A percentile compares a stretch with the other conserved stretches of the same genome.
Evolutionary conservation across 176 grass and related monocot species (phyloP).

Genomic region (Hsuehochloa calcarea): DNA sequence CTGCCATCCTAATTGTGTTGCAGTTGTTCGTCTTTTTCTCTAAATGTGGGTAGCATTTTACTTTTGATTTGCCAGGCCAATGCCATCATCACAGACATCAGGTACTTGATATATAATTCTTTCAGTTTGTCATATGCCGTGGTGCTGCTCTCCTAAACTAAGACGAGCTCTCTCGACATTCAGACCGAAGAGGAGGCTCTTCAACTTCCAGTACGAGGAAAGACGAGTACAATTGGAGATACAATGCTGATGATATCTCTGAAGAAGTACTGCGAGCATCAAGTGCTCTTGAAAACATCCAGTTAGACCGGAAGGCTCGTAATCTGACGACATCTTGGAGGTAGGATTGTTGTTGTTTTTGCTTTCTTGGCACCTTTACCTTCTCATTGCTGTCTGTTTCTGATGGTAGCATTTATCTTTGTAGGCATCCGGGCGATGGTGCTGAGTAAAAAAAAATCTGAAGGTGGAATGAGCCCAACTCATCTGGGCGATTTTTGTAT

Average conservation of each 20-base stretch:
- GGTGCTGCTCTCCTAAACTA: not conserved
- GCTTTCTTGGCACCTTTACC: not conserved
- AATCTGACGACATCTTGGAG: slow-evolving; percentile 83
- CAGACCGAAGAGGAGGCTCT: slow-evolving; percentile 60
- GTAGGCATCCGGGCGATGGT: slow-evolving; percentile 48
- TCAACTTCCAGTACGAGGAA: slow-evolving; percentile 55
- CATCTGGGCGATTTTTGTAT: slow-evolving; percentile 15
- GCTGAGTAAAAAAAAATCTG: slow-evolving; percentile 21
- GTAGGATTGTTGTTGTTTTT: slow-evolving; percentile 21
- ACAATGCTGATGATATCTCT: slow-evolving; percentile 67
- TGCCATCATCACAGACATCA: slow-evolving; percentile 56
- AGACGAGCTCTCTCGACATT: slow-evolving; percentile 18
- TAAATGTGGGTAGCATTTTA: slow-evolving; percentile 26
- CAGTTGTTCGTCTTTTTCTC: slow-evolving; percentile 28
- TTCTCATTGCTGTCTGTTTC: not conserved
- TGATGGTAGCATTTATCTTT: slow-evolving; percentile 2
- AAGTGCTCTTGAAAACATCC: slow-evolving; percentile 69
- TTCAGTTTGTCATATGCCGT: not conserved
- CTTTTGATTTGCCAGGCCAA: slow-evolving; percentile 53
- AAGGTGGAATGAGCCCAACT: not conserved
- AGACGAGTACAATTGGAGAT: slow-evolving; percentile 90
- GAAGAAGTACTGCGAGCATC: slow-evolving; percentile 77
- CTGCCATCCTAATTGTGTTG: not conserved
- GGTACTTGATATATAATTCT: slow-evolving; percentile 36
- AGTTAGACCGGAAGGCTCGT: slow-evolving; percentile 72